These are phyloP conservation scores for Borovskyia barvae DNA, from an alignment of 208 protist species.

Conservation along the genomic window DNA sequence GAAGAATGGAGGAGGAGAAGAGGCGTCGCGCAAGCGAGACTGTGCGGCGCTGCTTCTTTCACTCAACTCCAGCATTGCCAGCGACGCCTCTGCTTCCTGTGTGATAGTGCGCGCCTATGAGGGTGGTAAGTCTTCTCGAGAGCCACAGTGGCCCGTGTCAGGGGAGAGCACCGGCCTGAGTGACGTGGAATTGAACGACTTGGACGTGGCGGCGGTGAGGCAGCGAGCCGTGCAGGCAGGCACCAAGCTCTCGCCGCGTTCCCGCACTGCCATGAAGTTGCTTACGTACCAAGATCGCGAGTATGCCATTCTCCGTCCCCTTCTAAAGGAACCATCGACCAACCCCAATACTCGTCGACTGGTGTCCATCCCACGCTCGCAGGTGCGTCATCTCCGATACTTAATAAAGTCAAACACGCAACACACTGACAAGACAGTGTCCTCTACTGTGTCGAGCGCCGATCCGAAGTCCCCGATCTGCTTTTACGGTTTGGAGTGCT, in stretches of 20 bases:
- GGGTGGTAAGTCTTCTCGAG: not conserved
- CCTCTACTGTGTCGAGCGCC: not conserved
- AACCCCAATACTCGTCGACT: conserved; percentile 65
- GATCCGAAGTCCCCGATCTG: conserved; percentile 21
- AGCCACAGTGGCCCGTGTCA: not conserved
- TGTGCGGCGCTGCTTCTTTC: conserved; percentile 9
- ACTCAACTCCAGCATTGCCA: not conserved
- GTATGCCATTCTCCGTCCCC: conserved; percentile 70
- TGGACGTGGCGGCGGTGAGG: conserved; percentile 11
- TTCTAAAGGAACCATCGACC: conserved; percentile 73
- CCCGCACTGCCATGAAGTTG: conserved; percentile 71
- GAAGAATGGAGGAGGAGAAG: not conserved
- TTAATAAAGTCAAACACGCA: conserved; percentile 24
- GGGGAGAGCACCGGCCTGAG: not conserved
- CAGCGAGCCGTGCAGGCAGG: conserved; percentile 29
- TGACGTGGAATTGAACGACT: conserved; percentile 6
- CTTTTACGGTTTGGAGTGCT: conserved; percentile 84
- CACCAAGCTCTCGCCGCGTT: conserved; percentile 35
- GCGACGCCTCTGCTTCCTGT: too few species aligned
- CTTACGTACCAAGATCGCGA: conserved; percentile 75
- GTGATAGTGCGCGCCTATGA: conserved; percentile 19
- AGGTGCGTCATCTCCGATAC: conserved; percentile 20
- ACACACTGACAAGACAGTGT: not conserved
- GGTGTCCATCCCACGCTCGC: conserved; percentile 38
- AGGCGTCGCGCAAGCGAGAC: conserved; percentile 4